These are phyloP conservation scores for Pyrenophora teres DNA, from an alignment of 2,329 filamentous ascomycete genomes.

Conservation along the genomic window DNA sequence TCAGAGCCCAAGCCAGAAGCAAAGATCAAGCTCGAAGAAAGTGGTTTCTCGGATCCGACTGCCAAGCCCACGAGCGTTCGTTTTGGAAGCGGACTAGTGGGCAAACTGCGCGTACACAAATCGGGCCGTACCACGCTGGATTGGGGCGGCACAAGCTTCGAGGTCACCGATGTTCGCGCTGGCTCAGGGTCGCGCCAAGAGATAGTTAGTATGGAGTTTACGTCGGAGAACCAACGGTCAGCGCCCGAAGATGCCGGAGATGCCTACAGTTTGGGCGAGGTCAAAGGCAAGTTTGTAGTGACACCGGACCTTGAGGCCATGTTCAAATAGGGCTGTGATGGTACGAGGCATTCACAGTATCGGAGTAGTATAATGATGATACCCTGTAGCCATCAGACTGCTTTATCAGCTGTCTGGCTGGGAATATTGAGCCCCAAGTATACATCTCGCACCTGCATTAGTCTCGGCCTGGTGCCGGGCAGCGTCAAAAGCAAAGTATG, in stretches of 20 bases:
- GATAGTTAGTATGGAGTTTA: conserved; percentile 51
- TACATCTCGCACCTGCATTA: background rate
- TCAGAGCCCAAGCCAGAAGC: conserved; percentile 27
- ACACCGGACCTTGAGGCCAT: conserved; percentile 65
- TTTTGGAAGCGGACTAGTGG: conserved; percentile 60
- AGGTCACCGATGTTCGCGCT: conserved; percentile 59
- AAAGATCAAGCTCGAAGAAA: conserved; percentile 42
- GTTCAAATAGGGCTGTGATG: conserved; percentile 33
- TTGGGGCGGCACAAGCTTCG: conserved; percentile 66
- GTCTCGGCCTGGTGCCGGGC: conserved; percentile 5
- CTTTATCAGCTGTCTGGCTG: too few relatives aligned
- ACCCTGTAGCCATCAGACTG: background rate
- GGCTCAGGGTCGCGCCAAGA: conserved; percentile 65
- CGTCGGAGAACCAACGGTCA: conserved; percentile 43
- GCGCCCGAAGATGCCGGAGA: conserved; percentile 47
- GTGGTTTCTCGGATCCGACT: conserved; percentile 26
- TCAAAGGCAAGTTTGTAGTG: conserved; percentile 68
- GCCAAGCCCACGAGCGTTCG: conserved; percentile 34
- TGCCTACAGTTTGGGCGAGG: conserved; percentile 63
- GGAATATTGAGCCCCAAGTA: too few relatives aligned
- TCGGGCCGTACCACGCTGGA: conserved; percentile 65
- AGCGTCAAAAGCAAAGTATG: background rate
- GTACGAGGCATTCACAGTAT: background rate
- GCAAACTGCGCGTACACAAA: conserved; percentile 65
- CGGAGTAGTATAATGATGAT: background rate